These are phyloP conservation scores for Castanea sativa DNA, from an alignment of 306 rosid genomes.

Conservation along the genomic window DNA sequence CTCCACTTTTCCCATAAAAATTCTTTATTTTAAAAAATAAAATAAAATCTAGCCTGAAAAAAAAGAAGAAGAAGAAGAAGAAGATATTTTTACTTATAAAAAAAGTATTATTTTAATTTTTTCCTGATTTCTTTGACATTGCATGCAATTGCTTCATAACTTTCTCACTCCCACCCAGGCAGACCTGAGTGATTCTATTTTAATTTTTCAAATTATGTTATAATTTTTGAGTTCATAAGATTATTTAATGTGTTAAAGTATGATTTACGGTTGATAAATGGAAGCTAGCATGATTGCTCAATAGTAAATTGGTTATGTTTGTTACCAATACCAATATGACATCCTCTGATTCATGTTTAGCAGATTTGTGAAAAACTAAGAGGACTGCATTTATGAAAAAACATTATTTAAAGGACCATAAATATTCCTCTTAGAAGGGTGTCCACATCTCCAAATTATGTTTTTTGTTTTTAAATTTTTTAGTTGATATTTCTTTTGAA, in stretches of 20 bases:
- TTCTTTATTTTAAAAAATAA: no score
- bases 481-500: no score
- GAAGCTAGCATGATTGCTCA: not conserved
- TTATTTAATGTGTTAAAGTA: not conserved
- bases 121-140: not conserved
- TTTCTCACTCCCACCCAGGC: not conserved
- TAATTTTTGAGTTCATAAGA: not conserved
- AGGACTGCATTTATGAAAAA: not conserved
- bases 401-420: not conserved
- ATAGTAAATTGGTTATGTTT: not conserved
- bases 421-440: not conserved
- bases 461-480: not conserved
- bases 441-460: not conserved
- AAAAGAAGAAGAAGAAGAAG: no score
- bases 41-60: no score
- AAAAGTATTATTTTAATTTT: no score
- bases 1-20: no score
- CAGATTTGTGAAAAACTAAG: not conserved
- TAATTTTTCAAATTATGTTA: not conserved
- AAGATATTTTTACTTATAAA: no score
- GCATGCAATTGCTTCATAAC: not conserved
- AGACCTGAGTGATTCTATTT: not conserved
- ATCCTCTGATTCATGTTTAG: not conserved
- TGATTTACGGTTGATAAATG: not conserved
- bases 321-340: not conserved